Evolutionary conservation across 169 alveolate genomes (phyloP).

Genomic region (Amoebophrya sp.): DNA sequence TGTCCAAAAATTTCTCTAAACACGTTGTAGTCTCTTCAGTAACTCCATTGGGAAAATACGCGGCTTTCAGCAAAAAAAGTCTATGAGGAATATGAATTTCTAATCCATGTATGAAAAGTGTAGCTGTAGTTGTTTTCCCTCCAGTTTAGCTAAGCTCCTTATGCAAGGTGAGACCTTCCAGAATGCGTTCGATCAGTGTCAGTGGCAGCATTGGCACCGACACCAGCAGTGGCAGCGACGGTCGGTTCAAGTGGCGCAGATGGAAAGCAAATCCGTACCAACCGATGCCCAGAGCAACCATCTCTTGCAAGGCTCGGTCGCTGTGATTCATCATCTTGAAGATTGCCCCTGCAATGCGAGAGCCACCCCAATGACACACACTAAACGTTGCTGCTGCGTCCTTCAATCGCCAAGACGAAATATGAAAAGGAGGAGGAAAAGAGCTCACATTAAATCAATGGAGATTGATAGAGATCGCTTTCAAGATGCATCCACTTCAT

Average conservation of each 20-base stretch:
- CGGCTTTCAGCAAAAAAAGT: background rate
- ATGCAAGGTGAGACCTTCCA: background rate
- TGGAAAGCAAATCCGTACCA: slow-evolving; percentile 2
- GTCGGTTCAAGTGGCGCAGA: slow-evolving; percentile 3
- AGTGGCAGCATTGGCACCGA: background rate
- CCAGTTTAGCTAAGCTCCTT: too few relatives aligned
- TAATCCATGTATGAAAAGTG: background rate
- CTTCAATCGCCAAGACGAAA: background rate
- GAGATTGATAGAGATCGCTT: too few relatives aligned
- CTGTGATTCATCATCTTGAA: slow-evolving; percentile 11
- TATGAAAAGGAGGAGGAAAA: too few relatives aligned
- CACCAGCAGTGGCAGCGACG: background rate
- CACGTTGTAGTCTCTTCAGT: too few relatives aligned
- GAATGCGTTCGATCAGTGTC: background rate
- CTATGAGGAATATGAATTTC: background rate
- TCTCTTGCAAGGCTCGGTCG: background rate
- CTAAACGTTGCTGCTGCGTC: background rate
- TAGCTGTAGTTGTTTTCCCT: background rate
- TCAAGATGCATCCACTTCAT: too few relatives aligned
- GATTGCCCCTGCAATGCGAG: background rate
- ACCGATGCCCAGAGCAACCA: background rate
- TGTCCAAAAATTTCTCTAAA: too few relatives aligned
- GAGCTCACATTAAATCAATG: too few relatives aligned
- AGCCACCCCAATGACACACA: slow-evolving; percentile 7
- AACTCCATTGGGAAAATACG: too few relatives aligned